Base-by-base conservation (phyloP, 2,329 filamentous ascomycete genomes). In the Cryphonectria parasitica region DNA sequence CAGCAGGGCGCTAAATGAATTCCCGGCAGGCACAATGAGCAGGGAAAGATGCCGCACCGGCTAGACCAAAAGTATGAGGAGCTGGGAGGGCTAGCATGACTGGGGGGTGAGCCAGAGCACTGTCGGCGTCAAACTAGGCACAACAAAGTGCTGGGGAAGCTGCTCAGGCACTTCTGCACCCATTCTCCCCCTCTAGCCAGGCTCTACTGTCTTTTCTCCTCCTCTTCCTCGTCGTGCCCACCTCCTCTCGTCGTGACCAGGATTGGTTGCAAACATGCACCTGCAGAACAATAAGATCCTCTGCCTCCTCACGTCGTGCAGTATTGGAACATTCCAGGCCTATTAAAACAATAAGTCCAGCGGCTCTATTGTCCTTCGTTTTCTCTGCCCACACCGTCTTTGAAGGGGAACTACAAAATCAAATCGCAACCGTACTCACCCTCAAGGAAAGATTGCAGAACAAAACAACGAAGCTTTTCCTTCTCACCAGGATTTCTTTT, bases 231-330 rank as follows among this genome's bases (percentile, higher is more conserved):
- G 5, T 28, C 19, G 36, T 64, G 36, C 19, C 62, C 34, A 60
- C 66, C 13, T 54, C 61, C 61, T 54, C 54, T 63, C 52, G 60
- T 69, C 43, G 39, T 65, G 41, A 45, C n/a, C 41, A 39, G 15
- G 54, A 39, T 63, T 34, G 22, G 28, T 52, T 49, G 58, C 70
- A 28, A 69, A 67, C 70, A 71, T 71, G 70, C 64, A 54, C 63
- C 28, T 64, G 56, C 66, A 65, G 63, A 63, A 45, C 63, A 64
- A 45, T 31, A 63, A 52, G 56, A 63, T 13, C 39, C 58, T 49
- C 22, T 58, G 28, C 22, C 49, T 41, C 31, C 34, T 45, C 52
- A 43, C 63, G 56, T 10, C 19, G 58, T 62, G 52, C 61, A 58
- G 39, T 45, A 31, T 67, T 25, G 36, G 66, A 63, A 64, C 19